Percentiles rank a stretch among this genome's conserved stretches.
phyloP scores from a whole-genome alignment of 1,284 basidiomycete genomes.

The Austroboletus niveus region DNA sequence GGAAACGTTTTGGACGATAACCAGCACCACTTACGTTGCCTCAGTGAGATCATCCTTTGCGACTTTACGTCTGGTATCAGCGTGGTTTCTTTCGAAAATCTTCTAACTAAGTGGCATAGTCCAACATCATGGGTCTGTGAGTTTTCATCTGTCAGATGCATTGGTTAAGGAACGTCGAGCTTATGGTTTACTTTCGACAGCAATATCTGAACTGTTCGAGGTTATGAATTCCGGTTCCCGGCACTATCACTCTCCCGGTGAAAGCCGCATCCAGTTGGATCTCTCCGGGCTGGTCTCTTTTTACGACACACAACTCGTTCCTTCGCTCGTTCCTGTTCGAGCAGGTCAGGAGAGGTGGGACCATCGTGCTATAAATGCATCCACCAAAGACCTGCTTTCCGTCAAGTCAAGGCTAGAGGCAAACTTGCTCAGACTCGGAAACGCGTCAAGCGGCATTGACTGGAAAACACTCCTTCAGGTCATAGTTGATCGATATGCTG shows the following conservation, averaged over 20 bases:
- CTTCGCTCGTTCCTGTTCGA: constrained; percentile 29
- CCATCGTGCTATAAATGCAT: constrained; percentile 33
- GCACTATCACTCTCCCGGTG: constrained; percentile 37
- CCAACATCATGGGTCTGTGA: background rate
- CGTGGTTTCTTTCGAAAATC: constrained; percentile 34
- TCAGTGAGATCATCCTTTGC: constrained; percentile 36
- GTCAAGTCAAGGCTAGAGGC: constrained; percentile 24
- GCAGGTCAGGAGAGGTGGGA: constrained; percentile 26
- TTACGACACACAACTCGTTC: constrained; percentile 34
- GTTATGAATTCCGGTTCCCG: constrained; percentile 28
- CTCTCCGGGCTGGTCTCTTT: constrained; percentile 31
- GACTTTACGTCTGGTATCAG: constrained; percentile 35
- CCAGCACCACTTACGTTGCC: background rate
- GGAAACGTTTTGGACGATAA: constrained; percentile 10
- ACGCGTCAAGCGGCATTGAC: constrained; percentile 37
- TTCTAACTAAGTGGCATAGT: background rate
- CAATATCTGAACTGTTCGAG: constrained; percentile 8
- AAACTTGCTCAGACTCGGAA: constrained; percentile 14
- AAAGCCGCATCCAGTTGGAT: constrained; percentile 36
- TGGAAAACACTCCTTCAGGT: constrained; percentile 37
- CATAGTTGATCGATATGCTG: constrained; percentile 1
- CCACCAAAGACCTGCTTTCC: constrained; percentile 15
- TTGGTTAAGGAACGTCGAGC: background rate
- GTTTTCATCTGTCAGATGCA: background rate
- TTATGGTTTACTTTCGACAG: background rate